Evolutionary conservation across 345 rosid species (phyloP), one percentile per base, ranked within the genome.

Genomic region (Alliaria petiolata): DNA sequence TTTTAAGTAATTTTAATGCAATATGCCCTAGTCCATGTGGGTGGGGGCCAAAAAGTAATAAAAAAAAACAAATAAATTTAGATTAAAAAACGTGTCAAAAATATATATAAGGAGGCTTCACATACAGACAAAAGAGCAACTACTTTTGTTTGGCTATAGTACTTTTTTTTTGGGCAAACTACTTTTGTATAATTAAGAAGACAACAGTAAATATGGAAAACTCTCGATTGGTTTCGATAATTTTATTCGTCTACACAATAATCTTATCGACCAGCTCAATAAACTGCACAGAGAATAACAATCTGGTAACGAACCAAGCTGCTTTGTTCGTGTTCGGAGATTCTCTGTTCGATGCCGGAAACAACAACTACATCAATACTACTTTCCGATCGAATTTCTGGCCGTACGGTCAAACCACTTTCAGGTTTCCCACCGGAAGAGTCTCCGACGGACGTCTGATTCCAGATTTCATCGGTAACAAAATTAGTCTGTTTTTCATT

Each of bases 281-380:
- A 6, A 60, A 12, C 34, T 51, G 59, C 61, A 65, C 62, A 12
- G 35, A 45, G 42, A 64, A 64, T 2, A 66, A 26, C 2, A 26
- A 28, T 54, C 75, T 60, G 0, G 17, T 72, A 6, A 68, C 71
- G 28, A 67, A 72, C 8, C 78, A 61, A 16, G 65, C 64, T 5
- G 81, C 85, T 11, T 61, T 79, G 39, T 81, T 81, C 60, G 31
- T 85, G 16, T 82, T 80, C 4, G 87, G 86, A 28, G 92, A 85
- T 53, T 87, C 89, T 4, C 2, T 76, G 0, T 80, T 81, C 50
- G 86, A 82, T 70, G 62, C 74, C 0, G 84, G 88, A 67, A 83
- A 81, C 74, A 81, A 85, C 72, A 81, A 82, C 65, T 76, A 73
- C 8, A 76, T 79, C 71, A 47, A 69, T 35, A 78, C 82, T 1